These are phyloP conservation scores for Colletotrichum endophyticum DNA, from an alignment of 2,329 filamentous ascomycete species.

Conservation along the genomic window DNA sequence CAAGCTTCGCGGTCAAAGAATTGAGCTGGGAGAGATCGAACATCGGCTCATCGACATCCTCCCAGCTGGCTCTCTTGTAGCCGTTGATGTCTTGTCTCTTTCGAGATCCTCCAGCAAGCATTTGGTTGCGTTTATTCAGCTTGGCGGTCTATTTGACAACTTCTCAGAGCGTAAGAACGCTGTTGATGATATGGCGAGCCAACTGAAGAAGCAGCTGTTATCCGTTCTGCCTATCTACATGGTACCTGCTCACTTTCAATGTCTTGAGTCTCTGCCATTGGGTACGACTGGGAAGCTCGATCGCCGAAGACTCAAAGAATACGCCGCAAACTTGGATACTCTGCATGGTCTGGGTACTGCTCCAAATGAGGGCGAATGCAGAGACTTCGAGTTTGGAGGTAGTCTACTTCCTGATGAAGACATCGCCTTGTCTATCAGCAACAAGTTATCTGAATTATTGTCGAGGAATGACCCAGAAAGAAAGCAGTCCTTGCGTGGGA, in stretches of 20 bases:
- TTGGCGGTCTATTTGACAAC: neutral
- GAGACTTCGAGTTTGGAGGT: neutral
- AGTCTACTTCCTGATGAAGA: neutral
- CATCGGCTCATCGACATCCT: conserved; percentile 19
- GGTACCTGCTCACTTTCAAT: conserved; percentile 23
- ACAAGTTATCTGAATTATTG: neutral
- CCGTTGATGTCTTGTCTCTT: neutral
- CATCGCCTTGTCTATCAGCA: neutral
- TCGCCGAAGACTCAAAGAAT: neutral
- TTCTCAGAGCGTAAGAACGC: neutral
- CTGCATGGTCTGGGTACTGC: neutral
- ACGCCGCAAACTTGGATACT: neutral
- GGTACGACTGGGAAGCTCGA: conserved; percentile 25
- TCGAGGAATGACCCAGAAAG: neutral
- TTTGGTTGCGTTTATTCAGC: conserved; percentile 5
- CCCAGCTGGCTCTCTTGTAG: neutral
- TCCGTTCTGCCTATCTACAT: conserved; percentile 24
- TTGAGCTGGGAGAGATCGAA: conserved; percentile 37
- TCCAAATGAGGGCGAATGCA: neutral
- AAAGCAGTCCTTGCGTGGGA: neutral
- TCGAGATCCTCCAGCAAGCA: neutral
- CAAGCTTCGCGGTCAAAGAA: conserved; percentile 37
- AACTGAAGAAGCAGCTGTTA: neutral
- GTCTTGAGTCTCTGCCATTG: conserved; percentile 19
- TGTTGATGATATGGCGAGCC: neutral